Evolutionary conservation across 352 stramenopile genomes (phyloP), one percentile per base, ranked within the genome.

Genomic region (Lagenidium giganteum): DNA sequence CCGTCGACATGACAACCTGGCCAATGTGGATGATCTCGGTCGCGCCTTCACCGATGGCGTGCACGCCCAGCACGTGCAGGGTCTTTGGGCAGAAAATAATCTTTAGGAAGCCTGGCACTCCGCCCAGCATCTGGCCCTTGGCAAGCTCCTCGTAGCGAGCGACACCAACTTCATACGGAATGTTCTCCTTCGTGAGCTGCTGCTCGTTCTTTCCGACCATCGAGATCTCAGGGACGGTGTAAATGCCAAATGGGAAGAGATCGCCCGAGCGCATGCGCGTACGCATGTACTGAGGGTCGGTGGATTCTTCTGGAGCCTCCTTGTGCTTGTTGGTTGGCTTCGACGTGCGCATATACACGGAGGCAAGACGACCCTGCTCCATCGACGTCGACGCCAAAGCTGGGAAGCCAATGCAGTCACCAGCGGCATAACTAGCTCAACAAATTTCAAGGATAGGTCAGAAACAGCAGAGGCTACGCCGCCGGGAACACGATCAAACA

Each of bases 1-100:
- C 81, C 22, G 75, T 92, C 12, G 80, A 84, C 76, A 92, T 92
- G 20, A 87, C 80, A 18, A 92, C 80, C 48, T 94, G 82, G 14
- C 82, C 82, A 63, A 94, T 91, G 64, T 94, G 82, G 54, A 94
- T 91, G 57, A 94, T 94, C 48, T 94, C 82, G n/a, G 82, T 94
- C 23, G 82, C 82, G 20, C 79, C 80, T 43, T 94, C 80, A 4
- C 82, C 82, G 33, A 94, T 92, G 30, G 75, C 77, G 53, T 94
- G 82, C 20, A 93, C 82, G 12, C 82, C 82, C 3, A 93, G 45
- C 20, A 94, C 57, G 39, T 87, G 60, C 14, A 91, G 64, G 16
- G 79, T 83, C 11, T 71, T 68, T 1, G 79, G 79, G 36, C 79
- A 86, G 50, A 94, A 94, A 42, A 94, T 80, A 49, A 94, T 81